These are phyloP conservation scores for Trametes polyzona DNA, from an alignment of 1,284 basidiomycete genomes.

Conservation along the genomic window DNA sequence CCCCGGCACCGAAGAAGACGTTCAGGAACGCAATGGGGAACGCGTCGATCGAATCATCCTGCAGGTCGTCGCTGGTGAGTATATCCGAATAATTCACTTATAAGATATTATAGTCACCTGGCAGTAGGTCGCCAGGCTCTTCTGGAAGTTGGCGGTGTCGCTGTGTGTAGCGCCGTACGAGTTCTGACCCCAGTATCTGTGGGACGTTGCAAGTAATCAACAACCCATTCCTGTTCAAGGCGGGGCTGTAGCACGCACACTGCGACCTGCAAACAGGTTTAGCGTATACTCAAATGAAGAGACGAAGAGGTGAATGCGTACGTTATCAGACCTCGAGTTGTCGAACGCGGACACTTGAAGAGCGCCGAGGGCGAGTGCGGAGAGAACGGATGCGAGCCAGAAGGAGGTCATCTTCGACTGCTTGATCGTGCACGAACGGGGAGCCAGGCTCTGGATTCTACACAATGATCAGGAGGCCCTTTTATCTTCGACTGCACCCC, in stretches of 20 bases:
- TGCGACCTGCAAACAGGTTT: not conserved
- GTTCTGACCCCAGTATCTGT: slow-evolving; percentile 42
- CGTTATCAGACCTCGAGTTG: slow-evolving; percentile 33
- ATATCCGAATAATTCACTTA: not conserved
- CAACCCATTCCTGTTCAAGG: too few relatives aligned
- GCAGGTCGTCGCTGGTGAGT: not conserved
- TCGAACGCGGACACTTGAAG: slow-evolving; percentile 28
- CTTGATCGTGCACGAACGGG: not conserved
- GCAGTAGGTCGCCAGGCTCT: slow-evolving; percentile 54
- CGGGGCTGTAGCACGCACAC: not conserved
- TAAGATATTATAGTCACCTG: slow-evolving; percentile 38
- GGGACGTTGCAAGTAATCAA: not conserved
- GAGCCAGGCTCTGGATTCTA: slow-evolving; percentile 2
- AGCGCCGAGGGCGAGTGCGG: slow-evolving; percentile 15
- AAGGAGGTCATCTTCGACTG: slow-evolving; percentile 18
- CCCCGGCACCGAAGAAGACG: slow-evolving; percentile 57
- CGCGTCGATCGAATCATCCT: slow-evolving; percentile 55
- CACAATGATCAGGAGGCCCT: not conserved
- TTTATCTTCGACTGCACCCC: slow-evolving; percentile 5
- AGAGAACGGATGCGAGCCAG: slow-evolving; percentile 18
- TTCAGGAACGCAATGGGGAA: slow-evolving; percentile 65
- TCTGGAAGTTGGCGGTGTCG: slow-evolving; percentile 52
- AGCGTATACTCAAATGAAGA: not conserved
- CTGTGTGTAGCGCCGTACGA: slow-evolving; percentile 58
- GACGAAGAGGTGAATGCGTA: slow-evolving; percentile 15